phyloP scores from a whole-genome alignment of 179 eudicot genomes.

The Beta macrorhiza region DNA sequence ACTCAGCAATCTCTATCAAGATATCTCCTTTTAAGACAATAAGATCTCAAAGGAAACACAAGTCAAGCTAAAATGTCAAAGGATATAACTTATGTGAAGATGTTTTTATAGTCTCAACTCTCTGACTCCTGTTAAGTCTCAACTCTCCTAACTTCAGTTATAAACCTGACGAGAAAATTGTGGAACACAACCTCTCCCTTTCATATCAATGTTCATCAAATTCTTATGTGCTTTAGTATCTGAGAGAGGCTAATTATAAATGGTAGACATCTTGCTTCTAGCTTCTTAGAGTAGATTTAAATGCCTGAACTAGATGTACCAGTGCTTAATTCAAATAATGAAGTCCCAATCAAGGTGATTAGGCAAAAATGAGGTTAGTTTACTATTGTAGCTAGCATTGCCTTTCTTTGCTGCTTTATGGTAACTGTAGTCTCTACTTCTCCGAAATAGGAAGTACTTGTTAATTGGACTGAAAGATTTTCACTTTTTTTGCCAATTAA shows the following conservation, averaged over 20 bases:
- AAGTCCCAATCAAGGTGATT: background rate
- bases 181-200: background rate
- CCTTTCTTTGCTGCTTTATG: background rate
- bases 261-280: background rate
- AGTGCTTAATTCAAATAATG: background rate
- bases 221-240: background rate
- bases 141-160: background rate
- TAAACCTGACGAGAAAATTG: background rate
- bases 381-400: background rate
- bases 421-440: background rate
- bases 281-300: background rate
- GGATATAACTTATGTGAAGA: background rate
- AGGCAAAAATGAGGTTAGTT: background rate
- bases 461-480: background rate
- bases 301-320: background rate
- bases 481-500: background rate
- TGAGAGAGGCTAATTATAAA: background rate
- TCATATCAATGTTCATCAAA: background rate
- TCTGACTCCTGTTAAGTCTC: background rate
- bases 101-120: background rate
- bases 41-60: background rate
- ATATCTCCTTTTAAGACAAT: background rate
- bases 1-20: background rate
- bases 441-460: background rate
- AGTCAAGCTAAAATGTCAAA: background rate